phyloP scores from a whole-genome alignment of 164 flowering plant species.

The Kalanchoe fedtschenkoi region DNA sequence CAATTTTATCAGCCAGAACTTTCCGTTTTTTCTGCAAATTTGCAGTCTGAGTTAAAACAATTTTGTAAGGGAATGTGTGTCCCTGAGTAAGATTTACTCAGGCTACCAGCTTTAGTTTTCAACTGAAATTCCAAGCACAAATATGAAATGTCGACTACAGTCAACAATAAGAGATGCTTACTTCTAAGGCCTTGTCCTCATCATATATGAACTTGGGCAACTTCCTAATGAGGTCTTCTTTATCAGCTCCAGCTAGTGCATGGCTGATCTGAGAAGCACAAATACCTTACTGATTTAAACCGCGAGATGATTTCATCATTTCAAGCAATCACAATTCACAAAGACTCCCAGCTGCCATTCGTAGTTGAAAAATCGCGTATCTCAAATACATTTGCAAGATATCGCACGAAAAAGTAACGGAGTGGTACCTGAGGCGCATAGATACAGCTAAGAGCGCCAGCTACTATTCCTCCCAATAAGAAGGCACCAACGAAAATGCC shows the following conservation, averaged over 20 bases:
- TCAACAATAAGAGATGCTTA: background rate
- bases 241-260: constrained; percentile 15
- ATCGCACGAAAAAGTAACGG: too few species aligned
- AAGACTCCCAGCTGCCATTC: background rate
- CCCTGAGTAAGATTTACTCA: too few species aligned
- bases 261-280: constrained; percentile 11
- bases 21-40: constrained; percentile 11
- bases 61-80: background rate
- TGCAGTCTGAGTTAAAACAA: background rate
- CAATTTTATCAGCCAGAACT: constrained; percentile 14
- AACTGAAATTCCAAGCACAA: background rate
- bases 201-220: constrained; percentile 16
- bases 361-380: background rate
- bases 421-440: constrained; percentile 15
- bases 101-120: too few species aligned
- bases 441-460: constrained; percentile 12
- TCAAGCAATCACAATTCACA: background rate
- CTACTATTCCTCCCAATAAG: constrained; percentile 15
- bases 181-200: constrained; percentile 17
- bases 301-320: background rate
- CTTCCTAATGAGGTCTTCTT: constrained; percentile 12
- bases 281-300: background rate
- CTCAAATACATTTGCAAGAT: background rate
- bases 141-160: background rate
- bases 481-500: constrained; percentile 13